These are phyloP conservation scores for Calonectria hongkongensis DNA, from an alignment of 2,329 filamentous ascomycete genomes.

Conservation along the genomic window DNA sequence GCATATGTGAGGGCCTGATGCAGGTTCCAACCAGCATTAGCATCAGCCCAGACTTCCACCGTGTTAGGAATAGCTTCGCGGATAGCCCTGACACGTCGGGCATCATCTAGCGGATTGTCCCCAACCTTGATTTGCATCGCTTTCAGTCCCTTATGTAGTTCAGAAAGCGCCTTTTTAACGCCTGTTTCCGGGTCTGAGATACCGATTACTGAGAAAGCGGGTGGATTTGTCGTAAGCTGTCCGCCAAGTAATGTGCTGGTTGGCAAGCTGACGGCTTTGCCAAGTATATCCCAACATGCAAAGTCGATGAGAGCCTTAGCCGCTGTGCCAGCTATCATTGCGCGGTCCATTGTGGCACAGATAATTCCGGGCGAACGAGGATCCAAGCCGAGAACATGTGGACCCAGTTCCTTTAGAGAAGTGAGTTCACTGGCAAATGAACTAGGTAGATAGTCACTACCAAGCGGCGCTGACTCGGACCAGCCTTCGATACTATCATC, in stretches of 20 bases:
- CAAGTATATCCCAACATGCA: background rate
- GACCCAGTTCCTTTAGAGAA: background rate
- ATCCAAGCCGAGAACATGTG: background rate
- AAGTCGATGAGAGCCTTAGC: background rate
- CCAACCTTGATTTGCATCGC: too few relatives aligned
- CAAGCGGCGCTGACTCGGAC: background rate
- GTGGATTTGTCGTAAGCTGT: background rate
- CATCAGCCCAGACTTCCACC: too few relatives aligned
- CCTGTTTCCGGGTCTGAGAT: background rate
- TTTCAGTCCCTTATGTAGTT: background rate
- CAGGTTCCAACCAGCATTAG: too few relatives aligned
- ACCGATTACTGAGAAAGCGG: background rate
- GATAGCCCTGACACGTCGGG: too few relatives aligned
- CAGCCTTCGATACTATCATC: background rate
- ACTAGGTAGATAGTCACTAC: background rate
- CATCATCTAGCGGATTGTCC: too few relatives aligned
- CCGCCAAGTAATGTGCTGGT: background rate
- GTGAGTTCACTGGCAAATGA: background rate
- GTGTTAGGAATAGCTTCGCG: too few relatives aligned
- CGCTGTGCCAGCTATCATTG: background rate
- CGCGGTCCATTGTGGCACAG: background rate
- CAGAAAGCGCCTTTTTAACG: background rate
- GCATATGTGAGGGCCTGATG: too few relatives aligned
- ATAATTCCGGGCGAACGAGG: background rate
- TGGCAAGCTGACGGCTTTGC: background rate